Evolutionary conservation across 129 eudicot species (phyloP).

Genomic region (Flaveria trinervia): DNA sequence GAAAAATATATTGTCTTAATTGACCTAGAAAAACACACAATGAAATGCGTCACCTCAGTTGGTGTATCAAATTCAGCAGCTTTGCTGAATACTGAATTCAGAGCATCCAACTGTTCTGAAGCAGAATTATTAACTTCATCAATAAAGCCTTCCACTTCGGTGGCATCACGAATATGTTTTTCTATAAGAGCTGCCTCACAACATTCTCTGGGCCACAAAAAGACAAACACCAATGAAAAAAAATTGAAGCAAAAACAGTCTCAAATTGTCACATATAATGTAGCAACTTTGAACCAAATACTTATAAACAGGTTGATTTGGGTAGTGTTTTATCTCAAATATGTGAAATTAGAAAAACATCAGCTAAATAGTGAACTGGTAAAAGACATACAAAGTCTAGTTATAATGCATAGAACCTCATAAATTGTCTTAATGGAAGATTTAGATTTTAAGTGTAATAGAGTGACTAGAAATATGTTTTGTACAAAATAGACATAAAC

Average conservation of each 20-base stretch:
- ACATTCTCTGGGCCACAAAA: slow-evolving; percentile 53
- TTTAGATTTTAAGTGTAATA: neutral
- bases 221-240: neutral
- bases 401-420: neutral
- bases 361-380: neutral
- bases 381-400: neutral
- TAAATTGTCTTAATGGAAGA: neutral
- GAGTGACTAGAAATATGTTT: neutral
- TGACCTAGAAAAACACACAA: neutral
- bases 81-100: slow-evolving; percentile 53
- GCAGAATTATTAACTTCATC: slow-evolving; percentile 44
- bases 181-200: slow-evolving; percentile 78
- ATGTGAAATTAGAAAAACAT: neutral
- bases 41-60: slow-evolving; percentile 54
- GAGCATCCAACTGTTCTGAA: slow-evolving; percentile 49
- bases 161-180: slow-evolving; percentile 42
- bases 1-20: neutral
- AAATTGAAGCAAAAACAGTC: neutral
- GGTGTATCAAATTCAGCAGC: slow-evolving; percentile 79
- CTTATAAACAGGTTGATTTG: neutral
- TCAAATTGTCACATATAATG: neutral
- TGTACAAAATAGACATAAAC: neutral
- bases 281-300: neutral
- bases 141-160: slow-evolving; percentile 61
- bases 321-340: neutral